These are phyloP conservation scores for Mycena kentingensis DNA, from an alignment of 768 basidiomycete species.

Conservation along the genomic window DNA sequence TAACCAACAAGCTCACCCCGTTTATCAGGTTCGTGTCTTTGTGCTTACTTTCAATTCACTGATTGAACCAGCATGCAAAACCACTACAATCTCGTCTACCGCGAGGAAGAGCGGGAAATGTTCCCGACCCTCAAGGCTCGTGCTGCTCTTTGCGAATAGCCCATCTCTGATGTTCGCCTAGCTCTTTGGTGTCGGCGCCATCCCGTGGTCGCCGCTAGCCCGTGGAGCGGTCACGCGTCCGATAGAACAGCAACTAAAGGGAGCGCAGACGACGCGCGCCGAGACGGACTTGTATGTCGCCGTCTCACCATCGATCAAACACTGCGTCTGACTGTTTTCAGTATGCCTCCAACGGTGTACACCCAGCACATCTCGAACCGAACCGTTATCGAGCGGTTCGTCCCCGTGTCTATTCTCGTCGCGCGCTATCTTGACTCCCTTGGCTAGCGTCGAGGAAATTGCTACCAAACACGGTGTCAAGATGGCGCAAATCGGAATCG, in stretches of 20 bases:
- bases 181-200: slow-evolving; percentile 55
- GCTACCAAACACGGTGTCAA: slow-evolving; percentile 50
- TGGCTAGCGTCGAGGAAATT: slow-evolving; percentile 59
- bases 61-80: slow-evolving; percentile 80
- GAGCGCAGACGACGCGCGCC: slow-evolving; percentile 36
- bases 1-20: slow-evolving; percentile 55
- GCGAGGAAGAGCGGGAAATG: slow-evolving; percentile 69
- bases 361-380: too few relatives aligned
- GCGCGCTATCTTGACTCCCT: too few relatives aligned
- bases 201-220: slow-evolving; percentile 62
- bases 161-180: slow-evolving; percentile 22
- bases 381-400: too few relatives aligned
- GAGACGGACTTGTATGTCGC: too few relatives aligned
- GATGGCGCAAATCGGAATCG: slow-evolving; percentile 61
- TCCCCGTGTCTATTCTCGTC: neutral
- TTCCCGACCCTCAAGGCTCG: slow-evolving; percentile 61
- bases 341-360: too few relatives aligned
- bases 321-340: too few relatives aligned
- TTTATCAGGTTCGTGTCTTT: too few relatives aligned
- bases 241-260: slow-evolving; percentile 39
- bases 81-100: slow-evolving; percentile 60
- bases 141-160: slow-evolving; percentile 15
- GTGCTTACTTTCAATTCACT: too few relatives aligned
- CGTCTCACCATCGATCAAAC: too few relatives aligned
- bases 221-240: slow-evolving; percentile 53